Evolutionary conservation across 2,329 filamentous ascomycete species (phyloP).

Genomic region (Aaosphaeria pasadenensis): DNA sequence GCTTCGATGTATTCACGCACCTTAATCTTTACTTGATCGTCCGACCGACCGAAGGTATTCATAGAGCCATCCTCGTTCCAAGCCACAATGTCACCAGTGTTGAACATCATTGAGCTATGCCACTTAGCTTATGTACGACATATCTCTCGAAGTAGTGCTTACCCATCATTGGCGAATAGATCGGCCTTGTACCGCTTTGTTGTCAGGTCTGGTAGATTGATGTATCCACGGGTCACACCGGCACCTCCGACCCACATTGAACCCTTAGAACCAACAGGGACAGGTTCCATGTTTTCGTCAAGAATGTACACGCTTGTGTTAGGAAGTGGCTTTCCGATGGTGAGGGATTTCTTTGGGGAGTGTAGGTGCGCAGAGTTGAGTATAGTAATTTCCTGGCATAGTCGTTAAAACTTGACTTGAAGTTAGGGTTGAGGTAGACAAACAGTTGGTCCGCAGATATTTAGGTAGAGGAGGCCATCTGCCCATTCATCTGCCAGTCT

Average conservation of each 20-base stretch:
- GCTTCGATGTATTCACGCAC: conserved; percentile 6
- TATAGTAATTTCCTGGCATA: conserved; percentile 51
- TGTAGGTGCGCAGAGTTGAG: conserved; percentile 58
- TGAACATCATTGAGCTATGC: conserved; percentile 50
- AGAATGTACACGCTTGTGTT: conserved; percentile 58
- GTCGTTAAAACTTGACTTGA: no score
- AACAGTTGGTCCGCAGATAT: conserved; percentile 56
- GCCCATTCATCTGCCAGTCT: conserved; percentile 58
- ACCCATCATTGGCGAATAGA: conserved; percentile 53
- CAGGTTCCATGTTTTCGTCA: conserved; percentile 46
- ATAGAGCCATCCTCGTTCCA: conserved; percentile 55
- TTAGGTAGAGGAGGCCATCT: conserved; percentile 40
- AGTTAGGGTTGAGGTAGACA: no score
- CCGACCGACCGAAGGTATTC: conserved; percentile 55
- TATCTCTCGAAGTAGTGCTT: conserved; percentile 6
- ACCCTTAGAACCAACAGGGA: conserved; percentile 48
- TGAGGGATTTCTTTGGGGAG: conserved; percentile 44
- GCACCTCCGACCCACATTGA: conserved; percentile 57
- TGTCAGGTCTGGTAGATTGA: conserved; percentile 53
- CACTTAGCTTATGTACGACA: background rate
- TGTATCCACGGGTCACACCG: conserved; percentile 56
- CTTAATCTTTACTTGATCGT: conserved; percentile 63
- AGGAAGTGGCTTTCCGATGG: conserved; percentile 55
- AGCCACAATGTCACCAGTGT: conserved; percentile 58
- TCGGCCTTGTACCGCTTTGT: conserved; percentile 50